Evolutionary conservation across 257 asterid species (phyloP).

Genomic region (Salvia rosmarinus): DNA sequence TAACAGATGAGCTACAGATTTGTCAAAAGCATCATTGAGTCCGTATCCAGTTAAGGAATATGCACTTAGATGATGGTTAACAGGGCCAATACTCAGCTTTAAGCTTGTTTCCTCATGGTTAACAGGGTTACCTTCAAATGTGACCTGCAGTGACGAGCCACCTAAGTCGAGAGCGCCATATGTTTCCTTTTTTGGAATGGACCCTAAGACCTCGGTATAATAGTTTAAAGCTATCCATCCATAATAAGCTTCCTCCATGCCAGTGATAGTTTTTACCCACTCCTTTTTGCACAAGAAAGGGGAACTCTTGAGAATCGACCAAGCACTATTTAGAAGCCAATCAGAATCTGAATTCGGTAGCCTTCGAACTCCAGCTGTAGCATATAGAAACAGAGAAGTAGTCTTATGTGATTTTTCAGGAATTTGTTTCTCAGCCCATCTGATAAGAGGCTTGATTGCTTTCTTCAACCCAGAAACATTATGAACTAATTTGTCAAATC

Average conservation of each 20-base stretch:
- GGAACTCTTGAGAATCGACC: constrained; percentile 74
- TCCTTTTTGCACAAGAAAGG: constrained; percentile 82
- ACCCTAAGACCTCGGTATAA: constrained; percentile 72
- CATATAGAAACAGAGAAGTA: constrained; percentile 85
- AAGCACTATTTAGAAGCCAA: constrained; percentile 89
- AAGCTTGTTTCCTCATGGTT: constrained; percentile 60
- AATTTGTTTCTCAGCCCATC: constrained; percentile 95
- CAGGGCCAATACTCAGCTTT: constrained; percentile 75
- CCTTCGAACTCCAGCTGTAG: constrained; percentile 97
- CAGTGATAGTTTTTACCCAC: constrained; percentile 86
- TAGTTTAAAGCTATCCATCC: constrained; percentile 97
- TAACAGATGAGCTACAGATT: constrained; percentile 78
- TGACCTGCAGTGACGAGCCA: constrained; percentile 94
- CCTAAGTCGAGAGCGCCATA: constrained; percentile 97
- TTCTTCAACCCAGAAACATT: constrained; percentile 67
- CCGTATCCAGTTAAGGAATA: constrained; percentile 94
- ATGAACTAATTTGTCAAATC: constrained; percentile 89
- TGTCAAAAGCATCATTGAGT: constrained; percentile 95
- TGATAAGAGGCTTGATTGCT: constrained; percentile 72
- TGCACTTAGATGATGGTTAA: constrained; percentile 82
- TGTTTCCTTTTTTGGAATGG: constrained; percentile 72
- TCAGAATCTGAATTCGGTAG: constrained; percentile 84
- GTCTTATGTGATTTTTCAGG: constrained; percentile 71
- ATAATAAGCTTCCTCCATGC: constrained; percentile 92
- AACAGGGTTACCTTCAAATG: constrained; percentile 69